These are phyloP conservation scores for Lactuca sativa DNA, from an alignment of 129 eudicot species.

Conservation along the genomic window DNA sequence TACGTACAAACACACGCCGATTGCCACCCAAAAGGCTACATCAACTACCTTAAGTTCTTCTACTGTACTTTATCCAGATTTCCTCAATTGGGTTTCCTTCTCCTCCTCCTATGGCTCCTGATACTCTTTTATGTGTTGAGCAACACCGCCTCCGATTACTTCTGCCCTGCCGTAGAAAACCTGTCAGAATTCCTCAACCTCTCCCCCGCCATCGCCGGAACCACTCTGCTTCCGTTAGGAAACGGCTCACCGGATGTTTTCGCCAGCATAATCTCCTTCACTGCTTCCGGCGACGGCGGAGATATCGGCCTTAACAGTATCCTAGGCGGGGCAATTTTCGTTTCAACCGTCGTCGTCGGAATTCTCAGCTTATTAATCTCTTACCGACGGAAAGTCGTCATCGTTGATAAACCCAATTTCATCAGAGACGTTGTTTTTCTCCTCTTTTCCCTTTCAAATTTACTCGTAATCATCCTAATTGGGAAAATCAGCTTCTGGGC, in stretches of 20 bases:
- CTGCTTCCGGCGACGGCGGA: conserved; percentile 44
- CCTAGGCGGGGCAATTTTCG: conserved; percentile 68
- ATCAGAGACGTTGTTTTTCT: conserved; percentile 58
- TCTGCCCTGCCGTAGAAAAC: conserved; percentile 53
- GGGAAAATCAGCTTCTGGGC: conserved; percentile 43
- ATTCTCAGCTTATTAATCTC: conserved; percentile 38
- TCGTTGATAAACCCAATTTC: conserved; percentile 44
- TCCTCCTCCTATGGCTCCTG: conserved; percentile 56
- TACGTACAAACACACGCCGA: conserved; percentile 38
- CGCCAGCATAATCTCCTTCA: conserved; percentile 55
- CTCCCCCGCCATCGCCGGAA: conserved; percentile 66
- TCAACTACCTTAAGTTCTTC: conserved; percentile 52
- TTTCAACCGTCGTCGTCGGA: conserved; percentile 61
- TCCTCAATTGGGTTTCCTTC: conserved; percentile 40
- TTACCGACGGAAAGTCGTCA: conserved; percentile 21
- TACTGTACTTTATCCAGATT: conserved; percentile 42
- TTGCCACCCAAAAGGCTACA: conserved; percentile 54
- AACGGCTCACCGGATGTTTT: conserved; percentile 70
- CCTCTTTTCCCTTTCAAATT: conserved; percentile 44
- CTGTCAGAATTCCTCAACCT: conserved; percentile 48
- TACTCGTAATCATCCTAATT: conserved; percentile 35
- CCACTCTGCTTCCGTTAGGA: conserved; percentile 73
- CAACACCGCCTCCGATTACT: conserved; percentile 63
- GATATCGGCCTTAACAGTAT: conserved; percentile 66
- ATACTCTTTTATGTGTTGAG: conserved; percentile 55